Evolutionary conservation across 2,329 filamentous ascomycete genomes (phyloP).

Genomic region (Tolypocladium paradoxum): DNA sequence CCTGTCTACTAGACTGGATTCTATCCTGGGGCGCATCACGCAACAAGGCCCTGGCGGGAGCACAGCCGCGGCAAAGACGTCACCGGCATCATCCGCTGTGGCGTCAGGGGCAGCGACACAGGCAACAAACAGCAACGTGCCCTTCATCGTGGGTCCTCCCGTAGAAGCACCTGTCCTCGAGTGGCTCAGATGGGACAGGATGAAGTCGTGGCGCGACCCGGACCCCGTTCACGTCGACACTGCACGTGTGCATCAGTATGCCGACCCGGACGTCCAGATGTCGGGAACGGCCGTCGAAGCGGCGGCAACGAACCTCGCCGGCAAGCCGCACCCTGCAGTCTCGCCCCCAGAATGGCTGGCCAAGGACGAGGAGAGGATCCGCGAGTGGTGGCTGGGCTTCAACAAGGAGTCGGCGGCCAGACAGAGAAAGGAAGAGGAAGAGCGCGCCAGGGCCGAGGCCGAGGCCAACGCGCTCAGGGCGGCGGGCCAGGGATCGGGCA

Average conservation of each 20-base stretch:
- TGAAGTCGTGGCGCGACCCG: constrained; percentile 31
- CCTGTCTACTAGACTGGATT: constrained; percentile 26
- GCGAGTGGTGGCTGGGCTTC: constrained; percentile 43
- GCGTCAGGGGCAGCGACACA: not conserved
- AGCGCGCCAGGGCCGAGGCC: constrained; percentile 21
- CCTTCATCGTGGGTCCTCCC: constrained; percentile 19
- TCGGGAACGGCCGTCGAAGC: constrained; percentile 32
- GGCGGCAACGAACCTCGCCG: constrained; percentile 28
- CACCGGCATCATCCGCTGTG: not conserved
- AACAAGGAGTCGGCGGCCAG: constrained; percentile 27
- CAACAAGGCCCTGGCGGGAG: constrained; percentile 2
- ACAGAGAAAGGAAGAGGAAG: constrained; percentile 28
- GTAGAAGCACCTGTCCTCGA: constrained; percentile 30
- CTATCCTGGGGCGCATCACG: constrained; percentile 27
- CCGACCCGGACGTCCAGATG: constrained; percentile 30
- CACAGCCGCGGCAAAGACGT: constrained; percentile 3
- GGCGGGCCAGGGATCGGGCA: constrained; percentile 9
- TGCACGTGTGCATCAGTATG: constrained; percentile 25
- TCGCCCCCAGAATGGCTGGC: constrained; percentile 43
- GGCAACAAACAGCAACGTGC: constrained; percentile 13
- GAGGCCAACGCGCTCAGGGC: constrained; percentile 19
- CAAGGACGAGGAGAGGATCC: constrained; percentile 32
- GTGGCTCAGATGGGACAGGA: constrained; percentile 32
- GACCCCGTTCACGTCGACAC: constrained; percentile 24
- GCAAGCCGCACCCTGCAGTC: constrained; percentile 36